Evolutionary conservation across 257 asterid genomes (phyloP).

Genomic region (Petunia secreta): DNA sequence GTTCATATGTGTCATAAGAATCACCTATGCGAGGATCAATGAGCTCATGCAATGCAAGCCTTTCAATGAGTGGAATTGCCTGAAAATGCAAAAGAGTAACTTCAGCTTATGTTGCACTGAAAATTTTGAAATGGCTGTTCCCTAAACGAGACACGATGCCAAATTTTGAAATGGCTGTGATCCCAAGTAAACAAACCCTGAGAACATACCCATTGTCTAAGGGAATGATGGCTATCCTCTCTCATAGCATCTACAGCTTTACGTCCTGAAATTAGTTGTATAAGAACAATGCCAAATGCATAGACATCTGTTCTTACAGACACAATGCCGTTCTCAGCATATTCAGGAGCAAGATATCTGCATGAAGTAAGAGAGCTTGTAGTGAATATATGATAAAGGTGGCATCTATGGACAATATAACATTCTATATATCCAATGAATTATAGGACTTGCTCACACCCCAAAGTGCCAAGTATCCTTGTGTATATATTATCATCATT

Average conservation of each 20-base stretch:
- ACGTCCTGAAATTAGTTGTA: constrained; percentile 80
- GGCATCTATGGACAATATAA: background rate
- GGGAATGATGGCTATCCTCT: constrained; percentile 54
- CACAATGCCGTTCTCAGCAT: constrained; percentile 69
- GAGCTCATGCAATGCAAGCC: constrained; percentile 74
- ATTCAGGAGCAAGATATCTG: constrained; percentile 87
- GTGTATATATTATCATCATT: constrained; percentile 50
- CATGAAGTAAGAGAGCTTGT: constrained; percentile 26
- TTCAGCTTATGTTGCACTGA: background rate
- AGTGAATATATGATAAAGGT: constrained; percentile 12
- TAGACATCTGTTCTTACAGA: constrained; percentile 77
- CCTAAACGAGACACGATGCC: background rate
- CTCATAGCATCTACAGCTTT: constrained; percentile 55
- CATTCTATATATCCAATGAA: background rate
- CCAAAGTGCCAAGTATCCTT: constrained; percentile 70
- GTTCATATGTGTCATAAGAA: constrained; percentile 61
- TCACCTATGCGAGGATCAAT: constrained; percentile 68
- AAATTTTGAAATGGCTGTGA: background rate
- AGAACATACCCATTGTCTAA: constrained; percentile 69
- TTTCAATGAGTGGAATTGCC: constrained; percentile 66
- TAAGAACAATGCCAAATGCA: constrained; percentile 69
- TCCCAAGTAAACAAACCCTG: background rate
- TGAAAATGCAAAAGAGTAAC: constrained; percentile 27
- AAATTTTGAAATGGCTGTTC: background rate
- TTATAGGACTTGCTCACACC: constrained; percentile 47